Percentiles rank a stretch among this genome's conserved stretches.
These are phyloP conservation scores for Trichoderma cornu-damae DNA, from an alignment of 2,329 filamentous ascomycete genomes.

Conservation along the genomic window DNA sequence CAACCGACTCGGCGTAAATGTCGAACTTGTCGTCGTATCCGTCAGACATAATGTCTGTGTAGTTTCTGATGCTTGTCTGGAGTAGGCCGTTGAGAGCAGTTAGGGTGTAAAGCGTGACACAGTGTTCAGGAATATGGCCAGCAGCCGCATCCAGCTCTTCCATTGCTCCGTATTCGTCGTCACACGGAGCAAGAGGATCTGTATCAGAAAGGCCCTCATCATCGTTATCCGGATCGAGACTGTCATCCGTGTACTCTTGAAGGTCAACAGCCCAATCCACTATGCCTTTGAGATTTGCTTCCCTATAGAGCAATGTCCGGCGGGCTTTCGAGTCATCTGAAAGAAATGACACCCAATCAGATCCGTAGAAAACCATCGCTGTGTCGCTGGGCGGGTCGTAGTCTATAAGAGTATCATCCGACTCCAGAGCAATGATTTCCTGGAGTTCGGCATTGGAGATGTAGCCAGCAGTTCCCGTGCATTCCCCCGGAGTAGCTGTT, in stretches of 20 bases:
- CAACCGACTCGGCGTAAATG: slow-evolving; percentile 11
- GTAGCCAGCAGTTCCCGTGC: slow-evolving; percentile 26
- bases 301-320: neutral
- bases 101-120: neutral
- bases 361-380: neutral
- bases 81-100: neutral
- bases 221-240: neutral
- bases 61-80: neutral
- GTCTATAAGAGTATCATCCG: slow-evolving; percentile 28
- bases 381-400: slow-evolving; percentile 21
- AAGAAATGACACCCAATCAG: neutral
- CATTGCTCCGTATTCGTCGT: neutral
- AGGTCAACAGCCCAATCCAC: slow-evolving; percentile 7
- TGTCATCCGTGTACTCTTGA: neutral
- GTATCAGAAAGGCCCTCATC: neutral
- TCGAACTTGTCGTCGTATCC: slow-evolving; percentile 22
- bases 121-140: neutral
- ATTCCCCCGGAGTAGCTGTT: slow-evolving; percentile 24
- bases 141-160: neutral
- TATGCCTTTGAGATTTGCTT: neutral
- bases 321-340: neutral
- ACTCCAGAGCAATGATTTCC: slow-evolving; percentile 22
- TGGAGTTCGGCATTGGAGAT: slow-evolving; percentile 29
- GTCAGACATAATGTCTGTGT: slow-evolving; percentile 6
- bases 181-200: neutral